Evolutionary conservation across 106 monocot genomes (phyloP).

Genomic region (Platanthera guangdongensis): DNA sequence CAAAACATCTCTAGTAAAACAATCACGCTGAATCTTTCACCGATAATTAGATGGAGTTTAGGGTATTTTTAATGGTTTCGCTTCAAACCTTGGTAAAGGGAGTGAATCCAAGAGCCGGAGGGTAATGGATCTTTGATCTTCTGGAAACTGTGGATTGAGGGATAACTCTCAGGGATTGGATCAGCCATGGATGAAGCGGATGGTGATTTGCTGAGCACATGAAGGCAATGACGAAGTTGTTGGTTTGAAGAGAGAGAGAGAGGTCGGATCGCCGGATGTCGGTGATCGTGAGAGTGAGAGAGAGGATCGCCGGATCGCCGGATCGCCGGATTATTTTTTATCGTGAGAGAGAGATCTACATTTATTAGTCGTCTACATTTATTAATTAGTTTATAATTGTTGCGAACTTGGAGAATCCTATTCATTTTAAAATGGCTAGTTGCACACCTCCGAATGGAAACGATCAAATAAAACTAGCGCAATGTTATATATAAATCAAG

Average conservation of each 20-base stretch:
- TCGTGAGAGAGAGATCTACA: too few species aligned
- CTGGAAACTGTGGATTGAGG: background rate
- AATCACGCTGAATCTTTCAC: background rate
- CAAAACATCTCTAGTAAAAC: background rate
- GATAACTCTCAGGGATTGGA: constrained; percentile 1
- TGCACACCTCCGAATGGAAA: too few species aligned
- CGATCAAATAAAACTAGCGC: too few species aligned
- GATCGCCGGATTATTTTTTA: too few species aligned
- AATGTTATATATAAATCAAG: too few species aligned
- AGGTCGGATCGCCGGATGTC: background rate
- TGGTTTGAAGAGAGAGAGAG: background rate
- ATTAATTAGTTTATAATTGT: too few species aligned
- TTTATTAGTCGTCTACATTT: too few species aligned
- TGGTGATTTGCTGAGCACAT: background rate
- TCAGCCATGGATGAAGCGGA: background rate
- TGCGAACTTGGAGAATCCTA: too few species aligned
- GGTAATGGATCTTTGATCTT: background rate
- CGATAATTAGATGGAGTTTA: background rate
- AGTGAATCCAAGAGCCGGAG: background rate
- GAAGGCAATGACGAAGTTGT: background rate
- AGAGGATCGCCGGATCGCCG: too few species aligned
- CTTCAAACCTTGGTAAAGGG: constrained; percentile 1
- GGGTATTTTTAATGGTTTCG: background rate
- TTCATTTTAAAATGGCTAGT: too few species aligned
- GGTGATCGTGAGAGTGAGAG: too few species aligned